These are phyloP conservation scores for Wickerhamomyces sp. DNA, from an alignment of 1,139 yeast genomes.

Conservation along the genomic window DNA sequence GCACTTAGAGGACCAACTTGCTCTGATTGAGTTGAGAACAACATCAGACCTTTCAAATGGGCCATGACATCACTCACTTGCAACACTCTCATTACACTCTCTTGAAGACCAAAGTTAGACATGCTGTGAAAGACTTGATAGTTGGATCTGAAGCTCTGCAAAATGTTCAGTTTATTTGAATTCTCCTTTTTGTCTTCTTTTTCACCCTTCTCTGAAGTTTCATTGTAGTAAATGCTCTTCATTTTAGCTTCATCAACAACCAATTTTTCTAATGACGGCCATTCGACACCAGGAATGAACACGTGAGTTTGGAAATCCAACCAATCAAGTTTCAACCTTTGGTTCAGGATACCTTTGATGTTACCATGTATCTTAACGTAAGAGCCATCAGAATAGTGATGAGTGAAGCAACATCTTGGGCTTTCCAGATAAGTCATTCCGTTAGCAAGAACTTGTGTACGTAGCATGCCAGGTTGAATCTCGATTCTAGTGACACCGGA, in stretches of 20 bases:
- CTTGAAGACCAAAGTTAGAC: constrained; percentile 58
- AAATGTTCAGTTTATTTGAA: constrained; percentile 22
- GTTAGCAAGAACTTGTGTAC: constrained; percentile 61
- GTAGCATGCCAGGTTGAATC: constrained; percentile 55
- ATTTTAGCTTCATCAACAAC: constrained; percentile 22
- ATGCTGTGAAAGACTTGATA: constrained; percentile 35
- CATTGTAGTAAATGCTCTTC: constrained; percentile 10
- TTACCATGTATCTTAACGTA: constrained; percentile 57
- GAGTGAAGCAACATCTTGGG: constrained; percentile 49
- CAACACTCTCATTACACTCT: constrained; percentile 58
- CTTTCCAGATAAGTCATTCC: constrained; percentile 63
- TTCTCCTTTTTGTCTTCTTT: constrained; percentile 28
- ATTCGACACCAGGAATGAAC: constrained; percentile 41
- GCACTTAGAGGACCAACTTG: constrained; percentile 54
- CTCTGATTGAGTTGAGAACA: constrained; percentile 41
- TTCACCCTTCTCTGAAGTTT: constrained; percentile 1
- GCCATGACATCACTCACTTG: constrained; percentile 79
- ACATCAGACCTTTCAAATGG: constrained; percentile 59
- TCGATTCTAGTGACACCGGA: constrained; percentile 55
- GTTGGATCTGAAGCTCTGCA: constrained; percentile 28
- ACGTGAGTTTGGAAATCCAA: constrained; percentile 52
- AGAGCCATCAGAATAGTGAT: constrained; percentile 65
- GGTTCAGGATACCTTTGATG: constrained; percentile 53
- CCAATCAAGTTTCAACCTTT: constrained; percentile 65
- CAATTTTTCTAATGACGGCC: constrained; percentile 32